A percentile compares a stretch with the other conserved stretches of the same genome.
These are phyloP conservation scores for Colletotrichum tanaceti DNA, from an alignment of 2,329 filamentous ascomycete species.

Conservation along the genomic window DNA sequence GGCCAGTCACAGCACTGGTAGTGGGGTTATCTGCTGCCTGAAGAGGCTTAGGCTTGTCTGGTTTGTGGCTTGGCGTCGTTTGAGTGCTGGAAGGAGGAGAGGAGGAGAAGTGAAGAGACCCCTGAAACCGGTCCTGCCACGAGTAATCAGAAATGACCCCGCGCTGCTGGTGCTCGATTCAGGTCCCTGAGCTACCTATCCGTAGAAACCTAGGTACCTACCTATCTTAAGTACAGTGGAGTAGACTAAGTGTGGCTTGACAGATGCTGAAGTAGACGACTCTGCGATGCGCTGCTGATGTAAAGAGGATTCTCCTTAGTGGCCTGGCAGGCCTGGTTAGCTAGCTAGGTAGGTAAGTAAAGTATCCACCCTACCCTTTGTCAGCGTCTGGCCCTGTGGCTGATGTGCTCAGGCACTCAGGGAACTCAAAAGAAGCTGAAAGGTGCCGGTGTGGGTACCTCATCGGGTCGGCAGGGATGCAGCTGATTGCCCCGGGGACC, in stretches of 20 bases:
- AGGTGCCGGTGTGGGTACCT: slow-evolving; percentile 4
- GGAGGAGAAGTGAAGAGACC: slow-evolving; percentile 35
- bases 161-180: slow-evolving; percentile 15
- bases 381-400: slow-evolving; percentile 9
- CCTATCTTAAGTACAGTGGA: neutral
- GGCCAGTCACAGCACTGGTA: neutral
- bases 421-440: slow-evolving; percentile 34
- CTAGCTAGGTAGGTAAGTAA: too few relatives aligned
- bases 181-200: neutral
- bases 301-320: too few relatives aligned
- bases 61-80: neutral
- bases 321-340: too few relatives aligned
- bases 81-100: slow-evolving; percentile 26
- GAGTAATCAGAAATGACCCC: slow-evolving; percentile 31
- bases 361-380: too few relatives aligned
- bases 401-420: slow-evolving; percentile 21
- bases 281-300: too few relatives aligned
- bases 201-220: too few relatives aligned
- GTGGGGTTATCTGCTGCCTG: neutral
- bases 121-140: slow-evolving; percentile 30
- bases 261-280: neutral
- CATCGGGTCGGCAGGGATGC: slow-evolving; percentile 23
- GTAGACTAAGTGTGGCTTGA: slow-evolving; percentile 20
- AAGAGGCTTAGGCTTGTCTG: neutral
- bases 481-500: slow-evolving; percentile 35